Base-by-base conservation (phyloP, 768 basidiomycete genomes). In the Kwoniella dejecticola region DNA sequence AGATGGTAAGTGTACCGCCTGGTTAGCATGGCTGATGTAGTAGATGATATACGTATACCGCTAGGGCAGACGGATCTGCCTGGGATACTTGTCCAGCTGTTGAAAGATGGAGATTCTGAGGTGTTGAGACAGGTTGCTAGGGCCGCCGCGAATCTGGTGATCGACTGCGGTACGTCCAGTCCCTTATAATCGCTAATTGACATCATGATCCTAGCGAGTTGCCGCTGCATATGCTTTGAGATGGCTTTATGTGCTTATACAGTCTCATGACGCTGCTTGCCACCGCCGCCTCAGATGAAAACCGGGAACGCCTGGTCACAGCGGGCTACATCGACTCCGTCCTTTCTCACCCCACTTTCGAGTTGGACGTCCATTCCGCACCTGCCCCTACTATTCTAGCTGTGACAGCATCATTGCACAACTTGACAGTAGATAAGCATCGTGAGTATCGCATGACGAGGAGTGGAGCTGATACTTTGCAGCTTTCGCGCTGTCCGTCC, bases 81-180 rank as follows among this genome's bases (percentile, higher is more conserved):
- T 24, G 23, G 10, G 21, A 13, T 44, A 19, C 29, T 63, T 46
- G 38, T 44, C 7, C 30, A 42, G 4, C 24, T 57, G 29, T n/a
- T 33, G 5, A 60, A 44, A 23, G 40, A 19, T 12, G 7, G n/a
- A 27, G 52, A 62, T 17, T 10, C 15, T 12, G 27, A 56, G 21
- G 11, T 49, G 12, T 13, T 44, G 11, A 54, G 49, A 15, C 62
- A 64, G 33, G 50, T 58, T 21, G 62, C 50, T 0, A 44, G 62
- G 46, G 62, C 59, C 17, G 57, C 62, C 23, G 62, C 62, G 2
- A 64, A 64, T 46, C 31, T 64, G 4, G 53, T 59, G 1, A 45
- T 59, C 10, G 62, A 57, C 33, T 49, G 29, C 27, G 62, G 62
- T 64, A 44, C 47, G 33, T 57, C 36, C 36, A 8, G 8, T 38